Evolutionary conservation across 352 stramenopile genomes (phyloP), one percentile per base, ranked within the genome.

Genomic region (Pythium folliculosum): DNA sequence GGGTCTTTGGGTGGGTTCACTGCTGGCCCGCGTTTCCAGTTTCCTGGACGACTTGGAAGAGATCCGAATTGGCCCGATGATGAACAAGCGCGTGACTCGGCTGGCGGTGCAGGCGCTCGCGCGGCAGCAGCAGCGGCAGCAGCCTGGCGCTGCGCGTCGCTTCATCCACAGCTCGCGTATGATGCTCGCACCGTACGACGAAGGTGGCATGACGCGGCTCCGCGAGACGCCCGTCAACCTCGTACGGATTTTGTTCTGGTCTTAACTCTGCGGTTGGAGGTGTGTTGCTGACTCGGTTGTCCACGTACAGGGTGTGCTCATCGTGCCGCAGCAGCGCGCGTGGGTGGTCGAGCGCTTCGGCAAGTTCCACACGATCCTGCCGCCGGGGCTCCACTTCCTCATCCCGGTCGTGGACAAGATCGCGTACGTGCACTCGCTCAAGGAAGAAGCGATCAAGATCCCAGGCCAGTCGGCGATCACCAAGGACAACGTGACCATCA

Each of bases 331-430:
- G 72, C 88, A 96, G 56, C 80, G 86, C 40, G 88, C 88, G 75
- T 97, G 87, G 86, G 86, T 97, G 21, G 84, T 97, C 35, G 91
- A 97, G 76, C 89, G 91, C 27, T 97, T 97, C 53, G 91, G 91
- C 65, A 96, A 96, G 65, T 97, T 94, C 73, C 87, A 96, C 72
- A 78, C 82, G 56, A 81, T 95, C 62, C 72, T 97, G 32, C 84
- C 77, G 32, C 90, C 91, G 6, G 91, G 91, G 0, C 76, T 97
- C 49, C 89, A 97, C 72, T 96, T 97, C 64, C 75, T 96, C 14
- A 96, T 97, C 68, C 91, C 91, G 17, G 40, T 97, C 22, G 89
- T 97, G 32, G 91, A 97, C 71, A 80, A 81, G 38, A 96, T 97
- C 58, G 81, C 91, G 22, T 97, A 97, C 70, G 89, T 97, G 64